Conservation (phyloP, 176 grass and related monocot genomes). For the Cymbopogon citratus region DNA sequence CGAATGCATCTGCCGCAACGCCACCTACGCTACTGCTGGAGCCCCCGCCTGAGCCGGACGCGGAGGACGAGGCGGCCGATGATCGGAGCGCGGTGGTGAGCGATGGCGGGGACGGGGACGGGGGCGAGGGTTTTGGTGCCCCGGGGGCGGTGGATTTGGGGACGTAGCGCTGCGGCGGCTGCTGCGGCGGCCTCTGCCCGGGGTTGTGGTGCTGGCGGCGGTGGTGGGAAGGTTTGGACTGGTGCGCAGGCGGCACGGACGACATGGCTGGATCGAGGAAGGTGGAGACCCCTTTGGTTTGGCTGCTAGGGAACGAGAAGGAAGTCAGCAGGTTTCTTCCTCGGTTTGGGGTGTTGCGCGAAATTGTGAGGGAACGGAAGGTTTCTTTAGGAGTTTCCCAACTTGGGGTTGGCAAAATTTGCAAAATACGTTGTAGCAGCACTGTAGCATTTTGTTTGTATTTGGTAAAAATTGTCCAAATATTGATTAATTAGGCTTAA, state of each 20-base stretch:
- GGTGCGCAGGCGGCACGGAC: constrained; percentile 30
- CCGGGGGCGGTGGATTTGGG: constrained; percentile 41
- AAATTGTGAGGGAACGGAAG: not conserved
- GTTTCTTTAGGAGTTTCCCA: too few relatives aligned
- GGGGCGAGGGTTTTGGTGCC: constrained; percentile 31
- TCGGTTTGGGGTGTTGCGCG: not conserved
- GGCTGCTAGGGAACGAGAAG: not conserved
- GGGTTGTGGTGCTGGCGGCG: constrained; percentile 37
- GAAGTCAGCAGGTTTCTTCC: constrained; percentile 1
- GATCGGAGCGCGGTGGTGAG: constrained; percentile 67
- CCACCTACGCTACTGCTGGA: not conserved
- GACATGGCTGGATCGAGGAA: constrained; percentile 51
- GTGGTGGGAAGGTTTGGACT: constrained; percentile 32
- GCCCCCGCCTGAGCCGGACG: constrained; percentile 23
- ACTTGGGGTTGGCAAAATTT: too few relatives aligned
- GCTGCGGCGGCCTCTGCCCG: constrained; percentile 17
- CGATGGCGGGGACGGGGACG: constrained; percentile 10
- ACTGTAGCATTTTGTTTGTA: too few relatives aligned
- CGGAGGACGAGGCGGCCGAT: constrained; percentile 31
- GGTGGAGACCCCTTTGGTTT: constrained; percentile 6
- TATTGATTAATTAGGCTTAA: too few relatives aligned
- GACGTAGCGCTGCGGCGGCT: constrained; percentile 40
- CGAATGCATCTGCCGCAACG: constrained; percentile 37
- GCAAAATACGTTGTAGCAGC: too few relatives aligned
- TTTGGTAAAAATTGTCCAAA: too few relatives aligned